Evolutionary conservation across 768 basidiomycete species (phyloP), one percentile per base, ranked within the genome.

Genomic region (Dentipellis fragilis): DNA sequence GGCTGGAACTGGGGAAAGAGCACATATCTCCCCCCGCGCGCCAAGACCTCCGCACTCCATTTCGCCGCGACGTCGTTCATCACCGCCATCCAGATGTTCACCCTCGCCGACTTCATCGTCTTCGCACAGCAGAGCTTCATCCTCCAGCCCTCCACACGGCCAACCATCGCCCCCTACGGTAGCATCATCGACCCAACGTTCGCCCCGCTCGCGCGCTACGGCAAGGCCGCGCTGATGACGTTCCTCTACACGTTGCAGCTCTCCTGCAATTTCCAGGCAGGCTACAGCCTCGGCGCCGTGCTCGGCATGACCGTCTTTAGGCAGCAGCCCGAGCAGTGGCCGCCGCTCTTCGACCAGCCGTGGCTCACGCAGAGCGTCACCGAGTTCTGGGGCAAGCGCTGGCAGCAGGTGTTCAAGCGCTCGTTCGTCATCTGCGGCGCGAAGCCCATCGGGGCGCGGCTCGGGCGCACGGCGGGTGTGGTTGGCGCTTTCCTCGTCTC

Each of bases 391-490:
- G 71, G 75, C 3, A 65, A 58, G 54, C 68, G 76, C n/a, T 88
- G 87, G 86, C 86, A 88, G 60, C 84, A 86, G 61, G 57, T 80
- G 5, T 83, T 85, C 62, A 75, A 84, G 10, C 75, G 81, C 46
- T 62, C 66, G 38, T 86, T 87, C 61, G 66, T 84, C 42, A 66
- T 64, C 11, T 58, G 80, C n/a, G 84, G 83, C 11, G 69, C 70
- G 10, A 69, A 68, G 35, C 79, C 80, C 5, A 48, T 35, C 19
- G 59, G 37, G 29, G 51, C 6, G 7, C 17, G 37, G 36, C 52
- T 55, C 47, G 60, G 60, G 48, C 51, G 56, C 35, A 39, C 19
- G 2, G 60, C 56, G 10, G 59, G 40, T 16, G 51, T 60, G 3
- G 10, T 62, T 29, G 58, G 60, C 38, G 56, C 60, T 19, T 62